Evolutionary conservation across 176 grass and related monocot species (phyloP).

Genomic region (Aegilops bicornis): DNA sequence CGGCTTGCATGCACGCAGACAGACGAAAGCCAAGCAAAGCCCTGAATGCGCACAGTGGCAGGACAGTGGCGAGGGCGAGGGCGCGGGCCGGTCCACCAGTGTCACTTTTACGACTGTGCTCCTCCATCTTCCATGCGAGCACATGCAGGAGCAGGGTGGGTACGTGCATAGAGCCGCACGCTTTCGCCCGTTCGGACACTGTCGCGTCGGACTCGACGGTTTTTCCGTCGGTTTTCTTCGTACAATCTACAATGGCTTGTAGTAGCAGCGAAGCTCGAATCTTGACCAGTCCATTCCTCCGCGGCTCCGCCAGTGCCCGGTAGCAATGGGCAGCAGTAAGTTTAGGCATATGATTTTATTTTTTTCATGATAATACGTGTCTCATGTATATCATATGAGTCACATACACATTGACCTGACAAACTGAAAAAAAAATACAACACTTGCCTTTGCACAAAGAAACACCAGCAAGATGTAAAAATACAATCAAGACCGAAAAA

Average conservation of each 20-base stretch:
- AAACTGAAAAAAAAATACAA: too few relatives aligned
- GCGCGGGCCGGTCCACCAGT: neutral
- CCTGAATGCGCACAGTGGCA: neutral
- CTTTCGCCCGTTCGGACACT: conserved; percentile 1
- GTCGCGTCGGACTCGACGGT: neutral
- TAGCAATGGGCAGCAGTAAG: too few relatives aligned
- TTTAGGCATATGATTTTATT: too few relatives aligned
- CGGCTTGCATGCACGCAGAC: neutral
- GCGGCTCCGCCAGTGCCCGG: too few relatives aligned
- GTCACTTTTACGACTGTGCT: neutral
- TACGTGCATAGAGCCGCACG: conserved; percentile 1
- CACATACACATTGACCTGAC: too few relatives aligned
- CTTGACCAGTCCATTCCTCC: neutral
- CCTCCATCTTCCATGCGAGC: neutral
- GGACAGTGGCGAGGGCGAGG: neutral
- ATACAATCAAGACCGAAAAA: too few relatives aligned
- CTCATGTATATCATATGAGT: too few relatives aligned
- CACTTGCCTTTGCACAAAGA: too few relatives aligned
- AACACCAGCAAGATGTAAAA: too few relatives aligned
- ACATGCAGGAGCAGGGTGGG: neutral
- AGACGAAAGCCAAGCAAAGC: neutral
- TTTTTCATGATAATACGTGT: too few relatives aligned
- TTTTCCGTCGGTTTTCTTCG: neutral
- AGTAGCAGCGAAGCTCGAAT: neutral
- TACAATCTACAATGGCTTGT: too few relatives aligned